Evolutionary conservation across 805 yeast genomes (phyloP).

Genomic region (Candida oleophila): DNA sequence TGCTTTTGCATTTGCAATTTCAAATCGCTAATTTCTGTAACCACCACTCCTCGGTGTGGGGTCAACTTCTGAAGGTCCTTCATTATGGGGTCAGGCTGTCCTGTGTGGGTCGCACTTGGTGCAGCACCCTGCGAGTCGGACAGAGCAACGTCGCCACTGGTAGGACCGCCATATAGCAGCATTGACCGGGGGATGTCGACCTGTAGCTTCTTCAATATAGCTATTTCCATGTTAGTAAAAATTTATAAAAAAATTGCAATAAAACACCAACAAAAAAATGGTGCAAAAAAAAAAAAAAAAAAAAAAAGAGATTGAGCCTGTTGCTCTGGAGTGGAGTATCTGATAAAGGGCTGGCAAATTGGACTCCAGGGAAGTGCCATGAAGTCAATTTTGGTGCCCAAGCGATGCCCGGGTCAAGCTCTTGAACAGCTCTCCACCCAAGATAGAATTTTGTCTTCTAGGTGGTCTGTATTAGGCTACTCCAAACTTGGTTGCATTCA

Average conservation of each 20-base stretch:
- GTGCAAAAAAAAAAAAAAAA: too few relatives aligned
- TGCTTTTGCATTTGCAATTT: slow-evolving; percentile 3
- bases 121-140: not conserved
- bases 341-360: too few relatives aligned
- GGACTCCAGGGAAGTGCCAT: not conserved
- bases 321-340: too few relatives aligned
- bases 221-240: slow-evolving; percentile 5
- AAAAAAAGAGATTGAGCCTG: too few relatives aligned
- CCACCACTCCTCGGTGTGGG: slow-evolving; percentile 19
- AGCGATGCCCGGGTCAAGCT: not conserved
- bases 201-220: slow-evolving; percentile 2
- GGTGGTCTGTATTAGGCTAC: not conserved
- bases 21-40: slow-evolving; percentile 2
- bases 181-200: slow-evolving; percentile 1
- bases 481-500: not conserved
- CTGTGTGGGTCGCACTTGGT: not conserved
- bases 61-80: slow-evolving; percentile 30
- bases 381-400: not conserved
- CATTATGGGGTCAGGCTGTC: slow-evolving; percentile 28
- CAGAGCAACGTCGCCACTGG: not conserved
- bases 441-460: too few relatives aligned
- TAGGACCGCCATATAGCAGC: too few relatives aligned
- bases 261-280: too few relatives aligned
- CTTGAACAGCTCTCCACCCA: not conserved
- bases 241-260: too few relatives aligned